Base-by-base conservation (phyloP, 2,329 filamentous ascomycete species). In the Penicillium olsonii region DNA sequence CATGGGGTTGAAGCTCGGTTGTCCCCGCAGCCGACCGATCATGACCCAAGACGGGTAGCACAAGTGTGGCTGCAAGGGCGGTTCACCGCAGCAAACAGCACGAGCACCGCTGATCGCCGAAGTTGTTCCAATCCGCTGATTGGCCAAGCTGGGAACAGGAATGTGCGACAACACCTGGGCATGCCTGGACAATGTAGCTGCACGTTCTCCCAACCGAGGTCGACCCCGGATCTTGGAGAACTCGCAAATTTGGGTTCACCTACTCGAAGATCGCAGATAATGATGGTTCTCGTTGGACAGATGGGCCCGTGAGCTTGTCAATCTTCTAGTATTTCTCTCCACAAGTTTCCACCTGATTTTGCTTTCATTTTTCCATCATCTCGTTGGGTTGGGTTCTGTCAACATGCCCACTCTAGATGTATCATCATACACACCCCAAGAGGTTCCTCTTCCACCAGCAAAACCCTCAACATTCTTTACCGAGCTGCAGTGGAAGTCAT, bases 401-500 rank as follows among this genome's bases (percentile, higher is more conserved):
- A 49, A 27, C 5, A 45, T 45, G 42, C 17, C 22, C 7, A 49
- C 17, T 5, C 26, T 51, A 3, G 14, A 31, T 37, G 22, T 44
- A 9, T 37, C 45, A 11, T 29, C 40, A 15, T 48, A 48, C 26
- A 57, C 59, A 17, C 70, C 74, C 10, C 49, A 71, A 52, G 69
- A 71, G n/a, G 66, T 68, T 33, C 75, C 78, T 43, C 64, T 81
- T 9, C 75, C 78, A 20, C 76, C 78, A 1, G 67, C 74, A 2
- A 62, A 68, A 1, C 72, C 78, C 14, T 67, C 73, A 11, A 72
- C 78, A 41, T 71, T 80, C 41, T 75, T 84, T 56, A 79, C 75
- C 2, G 66, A 76, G 11, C 64, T 71, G 2, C 83, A 86, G 74
- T 85, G 83, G 83, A 73, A 69, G 24, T 83, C 79, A 1, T 68